These are phyloP conservation scores for Sclerotinia minor DNA, from an alignment of 2,329 filamentous ascomycete species.

Conservation along the genomic window DNA sequence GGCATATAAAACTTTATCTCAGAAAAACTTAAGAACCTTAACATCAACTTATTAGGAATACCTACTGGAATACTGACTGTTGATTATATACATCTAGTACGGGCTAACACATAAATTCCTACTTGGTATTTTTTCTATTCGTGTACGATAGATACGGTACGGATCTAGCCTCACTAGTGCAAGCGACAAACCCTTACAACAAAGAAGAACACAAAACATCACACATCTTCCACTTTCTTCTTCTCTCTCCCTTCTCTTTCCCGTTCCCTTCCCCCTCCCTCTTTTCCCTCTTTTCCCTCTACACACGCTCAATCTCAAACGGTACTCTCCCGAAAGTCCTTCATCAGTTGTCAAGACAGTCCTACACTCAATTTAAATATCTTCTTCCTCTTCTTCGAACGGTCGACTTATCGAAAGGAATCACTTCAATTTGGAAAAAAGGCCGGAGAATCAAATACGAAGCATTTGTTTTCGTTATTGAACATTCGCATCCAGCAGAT, in stretches of 20 bases:
- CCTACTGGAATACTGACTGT: no score
- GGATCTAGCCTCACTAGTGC: background rate
- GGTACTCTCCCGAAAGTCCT: conserved; percentile 29
- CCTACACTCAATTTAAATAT: conserved; percentile 18
- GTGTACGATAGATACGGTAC: background rate
- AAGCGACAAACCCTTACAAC: conserved; percentile 3
- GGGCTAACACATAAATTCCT: no score
- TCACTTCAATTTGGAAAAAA: no score
- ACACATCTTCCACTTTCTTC: conserved; percentile 14
- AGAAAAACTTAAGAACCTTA: no score
- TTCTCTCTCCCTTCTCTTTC: no score
- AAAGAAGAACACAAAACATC: conserved; percentile 9
- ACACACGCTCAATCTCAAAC: conserved; percentile 30
- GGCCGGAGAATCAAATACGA: background rate
- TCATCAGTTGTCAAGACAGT: conserved; percentile 32
- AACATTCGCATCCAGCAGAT: background rate
- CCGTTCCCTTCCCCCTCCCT: no score
- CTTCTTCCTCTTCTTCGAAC: conserved; percentile 26
- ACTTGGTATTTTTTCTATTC: background rate
- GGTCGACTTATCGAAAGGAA: conserved; percentile 3
- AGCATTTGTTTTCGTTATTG: background rate
- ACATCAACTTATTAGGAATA: no score
- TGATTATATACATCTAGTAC: background rate
- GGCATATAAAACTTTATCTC: no score
- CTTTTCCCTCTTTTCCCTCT: background rate